Base-by-base conservation (phyloP, 2,329 filamentous ascomycete species). In the Paracorniculantispora psalliotae region DNA sequence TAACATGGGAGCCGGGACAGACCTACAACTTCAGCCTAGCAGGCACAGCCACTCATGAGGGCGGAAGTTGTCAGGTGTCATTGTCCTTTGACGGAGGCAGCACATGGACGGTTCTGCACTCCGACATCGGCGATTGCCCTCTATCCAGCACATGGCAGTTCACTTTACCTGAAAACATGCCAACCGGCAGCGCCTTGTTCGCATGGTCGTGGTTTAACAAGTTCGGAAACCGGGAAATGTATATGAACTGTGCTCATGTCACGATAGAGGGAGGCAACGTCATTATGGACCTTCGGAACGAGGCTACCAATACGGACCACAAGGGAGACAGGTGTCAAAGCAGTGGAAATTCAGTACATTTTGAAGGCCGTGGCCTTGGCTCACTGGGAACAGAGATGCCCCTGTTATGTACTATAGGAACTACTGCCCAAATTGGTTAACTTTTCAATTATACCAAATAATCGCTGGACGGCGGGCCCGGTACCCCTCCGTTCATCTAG, bases 231-330 rank as follows among this genome's bases (percentile, higher is more conserved):
- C 81, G 89, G 50, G 90, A 93, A 72, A 90, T 89, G 82, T 94
- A 94, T 80, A 91, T 91, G 87, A 90, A 91, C 74, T 94, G 90
- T 68, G 89, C 89, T 6, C 79, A 82, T 52, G 82, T 92, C 65
- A 84, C 81, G n/a, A n/a, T n/a, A n/a, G n/a, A n/a, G n/a, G n/a
- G n/a, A n/a, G n/a, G n/a, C n/a, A n/a, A n/a, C n/a, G n/a, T n/a
- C n/a, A n/a, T n/a, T n/a, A n/a, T n/a, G n/a, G n/a, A n/a, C n/a
- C n/a, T n/a, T n/a, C n/a, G n/a, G n/a, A n/a, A n/a, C n/a, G n/a
- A n/a, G n/a, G n/a, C n/a, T n/a, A n/a, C n/a, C n/a, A n/a, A n/a
- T n/a, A n/a, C n/a, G n/a, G n/a, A n/a, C n/a, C n/a, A n/a, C n/a
- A n/a, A n/a, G n/a, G n/a, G n/a, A n/a, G n/a, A n/a, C n/a, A n/a